Conservation (phyloP, 192 early-diverging fungal genomes). For the Polychytrium aggregatum region DNA sequence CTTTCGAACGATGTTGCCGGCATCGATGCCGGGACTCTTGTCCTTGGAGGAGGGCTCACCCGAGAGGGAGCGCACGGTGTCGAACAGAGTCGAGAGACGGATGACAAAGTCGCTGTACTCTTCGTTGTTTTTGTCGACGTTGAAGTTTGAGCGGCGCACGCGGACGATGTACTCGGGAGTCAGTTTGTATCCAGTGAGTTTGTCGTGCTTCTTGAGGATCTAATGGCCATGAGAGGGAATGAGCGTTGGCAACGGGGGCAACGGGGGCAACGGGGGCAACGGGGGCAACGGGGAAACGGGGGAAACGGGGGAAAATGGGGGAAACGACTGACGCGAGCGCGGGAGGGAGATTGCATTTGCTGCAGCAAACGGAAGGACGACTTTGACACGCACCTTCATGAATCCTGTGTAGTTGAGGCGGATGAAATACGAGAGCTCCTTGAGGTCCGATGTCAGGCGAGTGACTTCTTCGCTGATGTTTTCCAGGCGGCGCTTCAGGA, state of each 20-base stretch:
- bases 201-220: conserved; percentile 96
- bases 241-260: too few relatives aligned
- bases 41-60: conserved; percentile 2
- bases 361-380: background rate
- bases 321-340: too few relatives aligned
- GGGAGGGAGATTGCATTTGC: too few relatives aligned
- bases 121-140: conserved; percentile 47
- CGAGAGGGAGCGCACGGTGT: conserved; percentile 9
- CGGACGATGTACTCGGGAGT: conserved; percentile 64
- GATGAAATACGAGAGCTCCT: conserved; percentile 3
- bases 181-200: conserved; percentile 67
- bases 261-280: too few relatives aligned
- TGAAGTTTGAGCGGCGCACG: conserved; percentile 67
- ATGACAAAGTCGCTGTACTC: conserved; percentile 71
- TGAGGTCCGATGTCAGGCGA: too few relatives aligned
- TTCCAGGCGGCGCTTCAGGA: background rate
- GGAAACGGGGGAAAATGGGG: background rate
- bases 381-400: background rate
- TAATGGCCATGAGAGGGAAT: conserved; percentile 43
- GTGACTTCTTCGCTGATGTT: too few relatives aligned
- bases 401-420: conserved; percentile 11
- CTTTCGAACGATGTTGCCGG: conserved; percentile 65
- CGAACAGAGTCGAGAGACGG: conserved; percentile 38
- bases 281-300: background rate
- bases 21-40: conserved; percentile 26